A percentile compares a stretch with the other conserved stretches of the same genome.
phyloP scores from a whole-genome alignment of 2,329 filamentous ascomycete species.

The Talaromyces sp. region DNA sequence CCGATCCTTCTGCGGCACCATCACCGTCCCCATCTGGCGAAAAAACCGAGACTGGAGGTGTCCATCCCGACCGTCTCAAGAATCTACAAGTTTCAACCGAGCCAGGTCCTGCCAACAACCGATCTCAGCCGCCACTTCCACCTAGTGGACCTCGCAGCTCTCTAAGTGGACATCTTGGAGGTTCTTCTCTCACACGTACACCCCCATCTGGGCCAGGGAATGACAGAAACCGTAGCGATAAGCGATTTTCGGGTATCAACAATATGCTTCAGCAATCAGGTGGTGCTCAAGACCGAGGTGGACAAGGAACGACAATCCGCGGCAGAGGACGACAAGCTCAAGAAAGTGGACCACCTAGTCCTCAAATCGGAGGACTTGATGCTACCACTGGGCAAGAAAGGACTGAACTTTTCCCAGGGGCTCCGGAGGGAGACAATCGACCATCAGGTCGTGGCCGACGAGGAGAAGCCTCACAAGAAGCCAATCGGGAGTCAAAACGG shows the following conservation, averaged over 20 bases:
- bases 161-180: slow-evolving; percentile 29
- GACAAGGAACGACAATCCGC: slow-evolving; percentile 36
- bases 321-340: slow-evolving; percentile 41
- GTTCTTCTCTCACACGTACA: slow-evolving; percentile 9
- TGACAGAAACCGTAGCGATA: slow-evolving; percentile 43
- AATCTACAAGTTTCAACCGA: slow-evolving; percentile 35
- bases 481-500: slow-evolving; percentile 31
- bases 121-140: slow-evolving; percentile 26
- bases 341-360: slow-evolving; percentile 31
- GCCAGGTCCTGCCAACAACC: slow-evolving; percentile 23
- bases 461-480: slow-evolving; percentile 36
- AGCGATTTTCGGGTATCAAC: slow-evolving; percentile 47
- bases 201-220: slow-evolving; percentile 38
- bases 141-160: slow-evolving; percentile 43
- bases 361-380: slow-evolving; percentile 26
- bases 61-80: slow-evolving; percentile 55
- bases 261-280: slow-evolving; percentile 47
- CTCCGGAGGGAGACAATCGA: slow-evolving; percentile 29
- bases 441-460: slow-evolving; percentile 29
- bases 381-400: slow-evolving; percentile 26
- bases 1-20: slow-evolving; percentile 27
- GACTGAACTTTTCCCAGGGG: slow-evolving; percentile 34
- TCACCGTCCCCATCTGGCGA: slow-evolving; percentile 34
- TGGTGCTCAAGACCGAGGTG: slow-evolving; percentile 31
- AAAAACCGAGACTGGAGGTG: slow-evolving; percentile 41